phyloP scores from a whole-genome alignment of 75 land plant genomes.

The Pseudotsuga menziesii region DNA sequence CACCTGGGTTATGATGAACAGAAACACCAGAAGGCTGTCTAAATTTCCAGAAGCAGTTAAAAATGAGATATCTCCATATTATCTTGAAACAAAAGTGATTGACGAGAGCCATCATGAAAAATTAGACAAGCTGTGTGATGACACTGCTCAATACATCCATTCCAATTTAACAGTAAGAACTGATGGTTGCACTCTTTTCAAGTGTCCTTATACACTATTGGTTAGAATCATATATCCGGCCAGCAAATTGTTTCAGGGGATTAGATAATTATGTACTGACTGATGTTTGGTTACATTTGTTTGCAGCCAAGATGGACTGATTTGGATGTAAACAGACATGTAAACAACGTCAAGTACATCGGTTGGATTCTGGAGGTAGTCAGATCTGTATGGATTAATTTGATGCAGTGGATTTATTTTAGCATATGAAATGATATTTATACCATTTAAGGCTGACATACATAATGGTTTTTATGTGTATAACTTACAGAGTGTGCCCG shows the following conservation, averaged over 20 bases:
- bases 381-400: not conserved
- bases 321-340: slow-evolving; percentile 84
- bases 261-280: not conserved
- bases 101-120: not conserved
- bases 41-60: slow-evolving; percentile 69
- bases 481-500: slow-evolving; percentile 68
- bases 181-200: not conserved
- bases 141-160: slow-evolving; percentile 31
- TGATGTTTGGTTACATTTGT: not conserved
- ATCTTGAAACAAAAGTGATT: slow-evolving; percentile 29
- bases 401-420: not conserved
- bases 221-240: not conserved
- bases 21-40: slow-evolving; percentile 51
- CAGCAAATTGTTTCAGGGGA: no score
- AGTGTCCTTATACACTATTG: no score
- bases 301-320: slow-evolving; percentile 70
- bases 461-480: not conserved
- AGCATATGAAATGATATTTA: not conserved
- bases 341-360: slow-evolving; percentile 86
- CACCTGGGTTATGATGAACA: slow-evolving; percentile 82
- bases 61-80: slow-evolving; percentile 54
- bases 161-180: slow-evolving; percentile 44
- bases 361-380: slow-evolving; percentile 83
- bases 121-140: slow-evolving; percentile 15
- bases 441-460: not conserved